A percentile compares a stretch with the other conserved stretches of the same genome.
These are phyloP conservation scores for Kuraishia capsulata DNA, from an alignment of 805 yeast genomes.

Conservation along the genomic window DNA sequence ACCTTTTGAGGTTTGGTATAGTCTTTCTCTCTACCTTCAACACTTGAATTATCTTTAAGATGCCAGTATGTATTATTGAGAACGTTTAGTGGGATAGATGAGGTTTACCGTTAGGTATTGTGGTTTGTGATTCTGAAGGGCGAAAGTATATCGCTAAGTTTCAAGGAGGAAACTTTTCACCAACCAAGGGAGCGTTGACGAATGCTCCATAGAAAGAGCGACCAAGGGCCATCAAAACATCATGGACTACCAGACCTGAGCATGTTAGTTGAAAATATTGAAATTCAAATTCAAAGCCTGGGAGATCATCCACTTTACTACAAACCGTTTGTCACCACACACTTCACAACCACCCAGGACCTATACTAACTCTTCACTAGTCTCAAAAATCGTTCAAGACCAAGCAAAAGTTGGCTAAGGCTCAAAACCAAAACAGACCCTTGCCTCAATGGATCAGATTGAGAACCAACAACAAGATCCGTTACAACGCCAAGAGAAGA, in stretches of 20 bases:
- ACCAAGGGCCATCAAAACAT: no score
- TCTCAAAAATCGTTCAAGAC: slow-evolving; percentile 93
- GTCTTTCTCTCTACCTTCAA: background rate
- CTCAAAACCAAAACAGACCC: slow-evolving; percentile 98
- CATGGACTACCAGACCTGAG: no score
- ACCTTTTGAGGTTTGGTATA: no score
- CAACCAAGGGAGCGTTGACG: no score
- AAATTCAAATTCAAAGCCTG: no score
- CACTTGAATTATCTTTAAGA: slow-evolving; percentile 13
- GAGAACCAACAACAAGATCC: slow-evolving; percentile 95
- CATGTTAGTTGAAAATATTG: no score
- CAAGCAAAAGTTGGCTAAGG: slow-evolving; percentile 99
- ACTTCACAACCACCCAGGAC: no score
- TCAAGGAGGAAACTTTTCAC: no score
- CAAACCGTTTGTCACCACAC: no score
- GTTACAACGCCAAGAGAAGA: slow-evolving; percentile 99
- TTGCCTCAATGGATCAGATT: slow-evolving; percentile 99
- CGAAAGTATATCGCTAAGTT: background rate
- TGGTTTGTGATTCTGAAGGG: background rate
- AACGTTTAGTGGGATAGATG: background rate
- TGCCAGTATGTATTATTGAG: slow-evolving; percentile 30
- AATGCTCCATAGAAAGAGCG: no score
- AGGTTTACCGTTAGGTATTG: background rate
- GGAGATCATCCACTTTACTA: no score
- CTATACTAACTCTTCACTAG: background rate